Conservation (phyloP, 2,329 filamentous ascomycete genomes). For the Fusarium sp. region DNA sequence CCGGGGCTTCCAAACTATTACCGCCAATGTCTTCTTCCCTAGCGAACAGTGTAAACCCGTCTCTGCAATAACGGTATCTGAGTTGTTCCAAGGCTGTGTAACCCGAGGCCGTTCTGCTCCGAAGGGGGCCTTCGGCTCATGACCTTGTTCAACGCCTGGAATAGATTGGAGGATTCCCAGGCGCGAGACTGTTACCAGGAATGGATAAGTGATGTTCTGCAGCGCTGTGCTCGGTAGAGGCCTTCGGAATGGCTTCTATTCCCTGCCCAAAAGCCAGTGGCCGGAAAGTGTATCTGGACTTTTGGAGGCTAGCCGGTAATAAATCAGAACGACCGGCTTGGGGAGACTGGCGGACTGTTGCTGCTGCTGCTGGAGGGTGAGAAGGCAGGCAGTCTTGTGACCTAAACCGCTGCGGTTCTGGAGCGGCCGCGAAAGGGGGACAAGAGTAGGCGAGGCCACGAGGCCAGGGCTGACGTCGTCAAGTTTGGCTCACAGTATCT, state of each 20-base stretch:
- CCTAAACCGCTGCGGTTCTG: conserved; percentile 32
- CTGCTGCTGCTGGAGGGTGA: conserved; percentile 2
- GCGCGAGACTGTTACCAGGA: conserved; percentile 28
- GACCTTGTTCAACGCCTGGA: conserved; percentile 35
- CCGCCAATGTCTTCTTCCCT: conserved; percentile 27
- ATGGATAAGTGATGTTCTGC: conserved; percentile 16
- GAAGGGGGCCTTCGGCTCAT: conserved; percentile 35
- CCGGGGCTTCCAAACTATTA: conserved; percentile 26
- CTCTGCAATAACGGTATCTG: conserved; percentile 32
- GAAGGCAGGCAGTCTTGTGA: conserved; percentile 25
- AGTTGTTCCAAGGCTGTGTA: conserved; percentile 38
- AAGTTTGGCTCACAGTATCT: conserved; percentile 42
- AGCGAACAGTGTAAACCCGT: conserved; percentile 31
- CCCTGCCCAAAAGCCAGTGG: conserved; percentile 10
- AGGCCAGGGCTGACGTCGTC: conserved; percentile 46
- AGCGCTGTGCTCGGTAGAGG: conserved; percentile 18
- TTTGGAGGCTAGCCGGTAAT: conserved; percentile 11
- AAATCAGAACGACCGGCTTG: conserved; percentile 34
- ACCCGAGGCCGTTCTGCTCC: conserved; percentile 36
- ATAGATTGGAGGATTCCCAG: conserved; percentile 33
- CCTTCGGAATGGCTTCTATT: conserved; percentile 13
- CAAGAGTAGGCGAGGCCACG: conserved; percentile 43
- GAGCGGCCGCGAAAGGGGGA: conserved; percentile 38
- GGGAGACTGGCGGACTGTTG: background rate
- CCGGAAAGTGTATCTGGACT: conserved; percentile 11